Percentiles rank a stretch among this genome's conserved stretches.
Evolutionary conservation across 495 filamentous ascomycete genomes (phyloP).

Genomic region (Amniculicola lignicola): DNA sequence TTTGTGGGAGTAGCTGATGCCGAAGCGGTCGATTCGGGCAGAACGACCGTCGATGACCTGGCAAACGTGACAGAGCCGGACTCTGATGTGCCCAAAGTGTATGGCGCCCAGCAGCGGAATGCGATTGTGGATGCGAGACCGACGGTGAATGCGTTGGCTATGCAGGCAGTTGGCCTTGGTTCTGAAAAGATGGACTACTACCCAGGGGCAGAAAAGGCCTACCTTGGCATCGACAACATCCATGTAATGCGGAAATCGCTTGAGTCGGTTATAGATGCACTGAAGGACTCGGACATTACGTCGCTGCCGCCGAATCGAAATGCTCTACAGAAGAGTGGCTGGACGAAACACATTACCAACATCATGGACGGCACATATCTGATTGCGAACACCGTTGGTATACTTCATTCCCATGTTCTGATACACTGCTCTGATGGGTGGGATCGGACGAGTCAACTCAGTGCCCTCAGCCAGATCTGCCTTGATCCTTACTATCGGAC

Average conservation of each 20-base stretch:
- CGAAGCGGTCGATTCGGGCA: conserved; percentile 47
- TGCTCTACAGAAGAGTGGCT: conserved; percentile 75
- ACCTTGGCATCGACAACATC: conserved; percentile 98
- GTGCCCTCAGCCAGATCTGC: conserved; percentile 88
- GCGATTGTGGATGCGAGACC: conserved; percentile 96
- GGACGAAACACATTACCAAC: conserved; percentile 85
- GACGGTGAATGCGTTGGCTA: conserved; percentile 91
- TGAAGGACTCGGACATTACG: conserved; percentile 90
- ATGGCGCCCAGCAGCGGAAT: conserved; percentile 92
- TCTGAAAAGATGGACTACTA: conserved; percentile 99
- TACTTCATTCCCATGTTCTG: conserved; percentile 89
- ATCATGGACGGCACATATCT: conserved; percentile 79
- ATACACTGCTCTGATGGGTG: conserved; percentile 99
- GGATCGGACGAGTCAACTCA: conserved; percentile 95
- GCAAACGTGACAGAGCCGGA: conserved; percentile 49
- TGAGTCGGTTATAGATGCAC: conserved; percentile 79
- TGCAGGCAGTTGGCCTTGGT: conserved; percentile 90
- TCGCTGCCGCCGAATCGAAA: conserved; percentile 81
- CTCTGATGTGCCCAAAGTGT: conserved; percentile 56
- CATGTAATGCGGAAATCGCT: conserved; percentile 96
- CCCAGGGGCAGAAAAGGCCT: conserved; percentile 83
- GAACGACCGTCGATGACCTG: conserved; percentile 60
- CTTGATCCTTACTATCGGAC: conserved; percentile 96
- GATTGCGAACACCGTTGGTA: conserved; percentile 83
- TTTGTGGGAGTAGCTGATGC: conserved; percentile 47